A percentile compares a stretch with the other conserved stretches of the same genome.
phyloP scores from a whole-genome alignment of 345 rosid species.

The Sonneratia alba region DNA sequence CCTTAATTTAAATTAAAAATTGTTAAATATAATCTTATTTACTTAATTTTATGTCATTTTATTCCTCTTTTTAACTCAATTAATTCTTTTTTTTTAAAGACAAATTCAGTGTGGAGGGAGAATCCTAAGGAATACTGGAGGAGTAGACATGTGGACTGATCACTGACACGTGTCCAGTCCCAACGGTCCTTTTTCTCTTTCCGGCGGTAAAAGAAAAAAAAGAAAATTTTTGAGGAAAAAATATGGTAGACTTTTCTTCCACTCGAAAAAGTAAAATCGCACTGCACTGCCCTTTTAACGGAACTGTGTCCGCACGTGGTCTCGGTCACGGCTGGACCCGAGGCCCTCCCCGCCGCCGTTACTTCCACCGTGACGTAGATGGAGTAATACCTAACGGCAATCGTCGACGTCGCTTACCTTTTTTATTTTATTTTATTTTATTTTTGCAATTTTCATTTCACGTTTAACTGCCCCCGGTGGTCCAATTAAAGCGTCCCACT shows the following conservation, averaged over 20 bases:
- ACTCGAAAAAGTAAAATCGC: too few relatives aligned
- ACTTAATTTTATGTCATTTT: too few relatives aligned
- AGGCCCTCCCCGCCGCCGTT: background rate
- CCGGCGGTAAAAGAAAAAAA: conserved; percentile 1
- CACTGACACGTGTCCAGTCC: conserved; percentile 40
- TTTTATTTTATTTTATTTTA: background rate
- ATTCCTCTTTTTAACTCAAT: too few relatives aligned
- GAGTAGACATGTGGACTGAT: conserved; percentile 37
- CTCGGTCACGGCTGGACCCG: background rate
- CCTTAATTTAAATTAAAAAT: too few relatives aligned
- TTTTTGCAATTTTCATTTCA: background rate
- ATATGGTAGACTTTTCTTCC: background rate
- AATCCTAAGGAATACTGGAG: conserved; percentile 16
- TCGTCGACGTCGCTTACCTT: background rate
- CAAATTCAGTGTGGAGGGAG: conserved; percentile 24
- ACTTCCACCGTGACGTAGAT: background rate
- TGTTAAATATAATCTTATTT: too few relatives aligned
- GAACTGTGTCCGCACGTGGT: background rate
- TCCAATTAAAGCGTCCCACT: too few relatives aligned
- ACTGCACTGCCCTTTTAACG: background rate
- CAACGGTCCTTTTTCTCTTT: conserved; percentile 32
- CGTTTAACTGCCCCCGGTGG: background rate
- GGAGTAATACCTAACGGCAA: background rate
- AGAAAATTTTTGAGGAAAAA: background rate
- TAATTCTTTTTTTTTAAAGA: too few relatives aligned